Evolutionary conservation across 257 asterid genomes (phyloP).

Genomic region (Perilla frutescens): DNA sequence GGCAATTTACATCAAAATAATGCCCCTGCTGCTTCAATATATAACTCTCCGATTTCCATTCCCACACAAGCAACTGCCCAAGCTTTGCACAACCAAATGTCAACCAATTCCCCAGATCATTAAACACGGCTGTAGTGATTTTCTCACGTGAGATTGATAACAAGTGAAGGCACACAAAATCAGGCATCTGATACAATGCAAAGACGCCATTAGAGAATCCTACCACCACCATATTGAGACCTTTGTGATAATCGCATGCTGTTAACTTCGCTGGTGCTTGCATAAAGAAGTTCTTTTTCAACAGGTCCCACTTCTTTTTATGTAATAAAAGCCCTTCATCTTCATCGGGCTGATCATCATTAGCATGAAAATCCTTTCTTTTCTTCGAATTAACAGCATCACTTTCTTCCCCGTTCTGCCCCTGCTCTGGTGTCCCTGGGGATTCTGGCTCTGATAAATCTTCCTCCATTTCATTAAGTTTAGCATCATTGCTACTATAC

Average conservation of each 20-base stretch:
- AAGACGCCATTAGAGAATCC: slow-evolving; percentile 97
- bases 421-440: slow-evolving; percentile 82
- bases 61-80: slow-evolving; percentile 99
- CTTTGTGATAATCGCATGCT: slow-evolving; percentile 85
- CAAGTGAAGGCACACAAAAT: slow-evolving; percentile 84
- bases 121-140: slow-evolving; percentile 81
- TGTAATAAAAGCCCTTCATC: slow-evolving; percentile 52
- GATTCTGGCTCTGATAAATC: slow-evolving; percentile 73
- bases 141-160: slow-evolving; percentile 86
- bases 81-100: slow-evolving; percentile 94
- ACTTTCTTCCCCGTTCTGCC: slow-evolving; percentile 45
- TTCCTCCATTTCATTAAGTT: slow-evolving; percentile 41
- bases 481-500: slow-evolving; percentile 40
- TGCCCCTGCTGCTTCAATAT: slow-evolving; percentile 99
- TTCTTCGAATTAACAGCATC: slow-evolving; percentile 44
- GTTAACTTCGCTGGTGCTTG: slow-evolving; percentile 83
- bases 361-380: slow-evolving; percentile 59
- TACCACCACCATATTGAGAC: slow-evolving; percentile 86
- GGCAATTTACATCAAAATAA: slow-evolving; percentile 93
- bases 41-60: slow-evolving; percentile 97
- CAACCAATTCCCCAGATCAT: slow-evolving; percentile 92
- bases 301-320: slow-evolving; percentile 68
- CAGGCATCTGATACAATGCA: slow-evolving; percentile 95
- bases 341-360: slow-evolving; percentile 45
- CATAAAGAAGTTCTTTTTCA: slow-evolving; percentile 80